Conservation (phyloP, 192 early-diverging fungal genomes). For the Rhizophagus prolifer region DNA sequence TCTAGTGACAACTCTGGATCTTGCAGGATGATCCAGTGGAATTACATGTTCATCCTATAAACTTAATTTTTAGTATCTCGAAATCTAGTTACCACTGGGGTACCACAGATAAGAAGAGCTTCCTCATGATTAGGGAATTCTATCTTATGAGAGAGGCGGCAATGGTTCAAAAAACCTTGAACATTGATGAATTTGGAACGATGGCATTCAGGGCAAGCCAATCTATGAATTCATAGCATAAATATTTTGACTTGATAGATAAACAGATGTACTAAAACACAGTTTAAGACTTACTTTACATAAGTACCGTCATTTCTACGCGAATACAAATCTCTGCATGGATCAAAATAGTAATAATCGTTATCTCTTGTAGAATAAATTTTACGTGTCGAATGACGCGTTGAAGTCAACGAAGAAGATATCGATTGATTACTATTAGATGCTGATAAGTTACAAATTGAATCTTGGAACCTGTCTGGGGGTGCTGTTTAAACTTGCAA, state of each 20-base stretch:
- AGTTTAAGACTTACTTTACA: slow-evolving; percentile 33
- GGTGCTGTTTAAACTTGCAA: slow-evolving; percentile 2
- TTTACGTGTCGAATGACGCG: slow-evolving; percentile 26
- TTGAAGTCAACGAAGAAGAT: background rate
- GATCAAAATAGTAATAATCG: slow-evolving; percentile 29
- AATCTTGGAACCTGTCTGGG: background rate
- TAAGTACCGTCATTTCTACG: slow-evolving; percentile 43
- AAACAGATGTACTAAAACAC: background rate
- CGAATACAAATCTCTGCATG: slow-evolving; percentile 35
- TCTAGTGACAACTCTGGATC: slow-evolving; percentile 40
- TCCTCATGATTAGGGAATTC: slow-evolving; percentile 79
- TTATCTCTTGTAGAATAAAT: slow-evolving; percentile 25
- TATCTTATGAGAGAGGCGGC: slow-evolving; percentile 65
- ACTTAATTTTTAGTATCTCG: background rate
- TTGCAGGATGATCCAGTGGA: slow-evolving; percentile 50
- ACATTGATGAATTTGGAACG: slow-evolving; percentile 76
- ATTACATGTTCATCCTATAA: slow-evolving; percentile 54
- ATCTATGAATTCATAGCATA: slow-evolving; percentile 39
- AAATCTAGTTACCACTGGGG: slow-evolving; percentile 44
- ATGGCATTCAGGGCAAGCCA: slow-evolving; percentile 76
- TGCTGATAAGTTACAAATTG: background rate
- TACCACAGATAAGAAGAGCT: slow-evolving; percentile 71
- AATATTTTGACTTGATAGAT: background rate
- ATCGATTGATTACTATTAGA: background rate
- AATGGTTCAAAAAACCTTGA: slow-evolving; percentile 89